Evolutionary conservation across 2,329 filamentous ascomycete species (phyloP).

Genomic region (Cercospora citrullina): DNA sequence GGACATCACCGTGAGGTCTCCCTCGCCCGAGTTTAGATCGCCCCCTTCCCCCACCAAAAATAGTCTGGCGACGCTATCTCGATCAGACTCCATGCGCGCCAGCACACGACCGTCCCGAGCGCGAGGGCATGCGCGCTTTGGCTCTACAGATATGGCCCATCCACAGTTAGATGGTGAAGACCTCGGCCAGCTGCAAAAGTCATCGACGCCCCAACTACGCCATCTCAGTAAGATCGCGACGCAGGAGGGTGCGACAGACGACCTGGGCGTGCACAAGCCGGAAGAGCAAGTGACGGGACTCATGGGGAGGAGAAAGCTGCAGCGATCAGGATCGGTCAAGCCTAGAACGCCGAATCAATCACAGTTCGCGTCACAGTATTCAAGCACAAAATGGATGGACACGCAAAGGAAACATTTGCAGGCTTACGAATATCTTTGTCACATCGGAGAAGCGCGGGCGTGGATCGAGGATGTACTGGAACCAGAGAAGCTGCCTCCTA

Average conservation of each 20-base stretch:
- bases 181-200: slow-evolving; percentile 78
- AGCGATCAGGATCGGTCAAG: slow-evolving; percentile 61
- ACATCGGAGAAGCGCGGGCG: slow-evolving; percentile 97
- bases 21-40: slow-evolving; percentile 21
- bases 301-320: slow-evolving; percentile 78
- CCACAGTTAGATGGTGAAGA: slow-evolving; percentile 53
- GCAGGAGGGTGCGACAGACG: slow-evolving; percentile 70
- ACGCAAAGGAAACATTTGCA: slow-evolving; percentile 94
- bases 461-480: slow-evolving; percentile 92
- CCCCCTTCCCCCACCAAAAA: slow-evolving; percentile 34
- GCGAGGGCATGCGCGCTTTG: slow-evolving; percentile 38
- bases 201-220: slow-evolving; percentile 88
- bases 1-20: slow-evolving; percentile 3
- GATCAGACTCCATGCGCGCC: slow-evolving; percentile 41
- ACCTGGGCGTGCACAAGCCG: slow-evolving; percentile 75
- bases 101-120: slow-evolving; percentile 36
- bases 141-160: slow-evolving; percentile 30
- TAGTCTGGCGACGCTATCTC: slow-evolving; percentile 39
- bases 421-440: slow-evolving; percentile 97
- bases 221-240: slow-evolving; percentile 74
- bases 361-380: slow-evolving; percentile 37
- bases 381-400: slow-evolving; percentile 98
- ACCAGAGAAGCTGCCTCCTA: slow-evolving; percentile 79
- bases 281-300: slow-evolving; percentile 86
- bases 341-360: slow-evolving; percentile 51